These are phyloP conservation scores for Xerophyta viscosa DNA, from an alignment of 106 monocot genomes.

Conservation along the genomic window DNA sequence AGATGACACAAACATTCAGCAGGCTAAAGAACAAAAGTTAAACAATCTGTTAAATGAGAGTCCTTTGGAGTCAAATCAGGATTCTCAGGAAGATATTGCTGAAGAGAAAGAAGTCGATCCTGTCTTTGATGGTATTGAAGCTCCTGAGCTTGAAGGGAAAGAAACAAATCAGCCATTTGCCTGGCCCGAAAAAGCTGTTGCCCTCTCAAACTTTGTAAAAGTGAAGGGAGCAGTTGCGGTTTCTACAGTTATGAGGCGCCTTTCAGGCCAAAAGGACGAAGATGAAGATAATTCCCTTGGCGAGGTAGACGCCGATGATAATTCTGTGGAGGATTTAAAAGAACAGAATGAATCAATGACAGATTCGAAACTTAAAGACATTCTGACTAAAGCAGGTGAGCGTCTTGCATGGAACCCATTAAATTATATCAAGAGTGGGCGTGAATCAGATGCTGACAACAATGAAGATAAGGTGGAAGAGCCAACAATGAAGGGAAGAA, in stretches of 20 bases:
- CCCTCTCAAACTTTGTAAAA: constrained; percentile 73
- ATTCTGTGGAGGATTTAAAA: background rate
- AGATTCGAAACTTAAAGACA: constrained; percentile 35
- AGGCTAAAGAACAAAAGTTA: too few relatives aligned
- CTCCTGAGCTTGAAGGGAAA: constrained; percentile 34
- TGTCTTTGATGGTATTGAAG: constrained; percentile 74
- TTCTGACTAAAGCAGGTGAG: constrained; percentile 25
- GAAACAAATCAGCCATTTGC: constrained; percentile 21
- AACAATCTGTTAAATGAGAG: constrained; percentile 4
- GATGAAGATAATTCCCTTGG: constrained; percentile 17
- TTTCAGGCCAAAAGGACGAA: constrained; percentile 76
- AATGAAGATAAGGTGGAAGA: constrained; percentile 22
- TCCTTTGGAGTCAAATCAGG: constrained; percentile 9
- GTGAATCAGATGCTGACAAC: constrained; percentile 20
- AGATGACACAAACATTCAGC: too few relatives aligned
- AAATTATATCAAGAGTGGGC: constrained; percentile 51
- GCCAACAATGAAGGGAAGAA: constrained; percentile 64
- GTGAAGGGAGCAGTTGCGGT: constrained; percentile 68
- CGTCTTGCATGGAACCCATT: constrained; percentile 68
- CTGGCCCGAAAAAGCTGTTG: constrained; percentile 76
- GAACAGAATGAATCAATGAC: constrained; percentile 13
- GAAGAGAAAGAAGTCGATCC: constrained; percentile 53
- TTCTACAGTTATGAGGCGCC: constrained; percentile 67
- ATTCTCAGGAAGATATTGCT: constrained; percentile 15
- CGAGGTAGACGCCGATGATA: constrained; percentile 24